Conservation (phyloP, 2,329 filamentous ascomycete genomes). For the Ophiostoma montium region DNA sequence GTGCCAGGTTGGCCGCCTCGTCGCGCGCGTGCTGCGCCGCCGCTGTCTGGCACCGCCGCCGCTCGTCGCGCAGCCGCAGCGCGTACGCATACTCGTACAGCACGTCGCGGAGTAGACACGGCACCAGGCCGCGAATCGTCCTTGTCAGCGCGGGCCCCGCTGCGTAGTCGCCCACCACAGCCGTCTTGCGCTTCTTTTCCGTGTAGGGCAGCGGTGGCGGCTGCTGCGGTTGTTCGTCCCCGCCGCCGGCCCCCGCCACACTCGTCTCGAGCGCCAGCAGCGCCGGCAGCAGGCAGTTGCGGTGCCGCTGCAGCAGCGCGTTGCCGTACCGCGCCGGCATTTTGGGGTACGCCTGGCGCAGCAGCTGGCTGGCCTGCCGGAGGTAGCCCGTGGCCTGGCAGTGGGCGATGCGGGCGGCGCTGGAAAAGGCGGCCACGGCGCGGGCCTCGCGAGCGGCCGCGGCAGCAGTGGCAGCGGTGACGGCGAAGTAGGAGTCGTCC, state of each 20-base stretch:
- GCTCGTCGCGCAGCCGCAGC: slow-evolving; percentile 16
- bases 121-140: slow-evolving; percentile 8
- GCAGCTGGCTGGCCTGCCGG: slow-evolving; percentile 14
- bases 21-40: slow-evolving; percentile 19
- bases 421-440: slow-evolving; percentile 13
- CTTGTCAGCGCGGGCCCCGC: slow-evolving; percentile 11
- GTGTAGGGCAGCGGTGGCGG: slow-evolving; percentile 22
- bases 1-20: slow-evolving; percentile 27
- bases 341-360: slow-evolving; percentile 23
- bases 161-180: slow-evolving; percentile 11
- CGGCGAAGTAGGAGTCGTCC: too few species aligned
- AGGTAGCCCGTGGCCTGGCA: background rate
- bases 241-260: slow-evolving; percentile 13
- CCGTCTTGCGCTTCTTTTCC: slow-evolving; percentile 9
- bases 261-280: slow-evolving; percentile 21
- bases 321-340: slow-evolving; percentile 18
- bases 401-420: slow-evolving; percentile 11
- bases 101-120: slow-evolving; percentile 17
- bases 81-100: slow-evolving; percentile 27
- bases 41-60: slow-evolving; percentile 13
- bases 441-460: background rate
- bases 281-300: slow-evolving; percentile 21
- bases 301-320: slow-evolving; percentile 14
- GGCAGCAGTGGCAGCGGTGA: too few species aligned
- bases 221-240: slow-evolving; percentile 7